Base-by-base conservation (phyloP, 1,284 basidiomycete genomes). In the Fistulina hepatica region DNA sequence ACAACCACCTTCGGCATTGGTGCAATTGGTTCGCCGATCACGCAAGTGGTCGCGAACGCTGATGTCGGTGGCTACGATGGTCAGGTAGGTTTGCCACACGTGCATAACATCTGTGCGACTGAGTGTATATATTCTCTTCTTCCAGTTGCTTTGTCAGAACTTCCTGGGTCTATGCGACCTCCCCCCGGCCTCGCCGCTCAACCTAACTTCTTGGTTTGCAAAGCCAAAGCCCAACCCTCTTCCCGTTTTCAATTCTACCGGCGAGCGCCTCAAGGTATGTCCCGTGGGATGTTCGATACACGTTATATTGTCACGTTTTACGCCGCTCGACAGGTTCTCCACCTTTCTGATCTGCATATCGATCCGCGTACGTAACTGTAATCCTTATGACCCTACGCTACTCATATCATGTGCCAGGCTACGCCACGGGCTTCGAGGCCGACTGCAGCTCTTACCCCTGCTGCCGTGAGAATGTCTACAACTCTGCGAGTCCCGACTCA, bases 261-360 rank as follows among this genome's bases (percentile, higher is more conserved):
- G 79, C 8, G 60, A 77, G 48, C 65, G 73, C 33, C 58, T 88
- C 27, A 83, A 81, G 49, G n/a, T n/a, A n/a, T n/a, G n/a, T n/a
- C n/a, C n/a, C n/a, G n/a, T n/a, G n/a, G n/a, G n/a, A n/a, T n/a
- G n/a, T n/a, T n/a, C n/a, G n/a, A n/a, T n/a, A n/a, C n/a, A n/a
- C n/a, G n/a, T n/a, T n/a, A n/a, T n/a, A n/a, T n/a, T n/a, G n/a
- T n/a, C n/a, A n/a, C n/a, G n/a, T n/a, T n/a, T n/a, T n/a, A n/a
- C n/a, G n/a, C n/a, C n/a, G n/a, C n/a, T n/a, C n/a, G n/a, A n/a
- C n/a, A n/a, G n/a, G 76, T 88, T 2, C 57, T 88, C 33, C 85
- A 89, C 51, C 47, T 86, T 11, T 84, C 81, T 1, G 84, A 89
- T 50, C 64, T 84, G 42, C 85, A 89, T 56, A 59, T 89, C 36